phyloP scores from a whole-genome alignment of 225 moss, liverwort and hornwort species.

The Sphagnum contortum region DNA sequence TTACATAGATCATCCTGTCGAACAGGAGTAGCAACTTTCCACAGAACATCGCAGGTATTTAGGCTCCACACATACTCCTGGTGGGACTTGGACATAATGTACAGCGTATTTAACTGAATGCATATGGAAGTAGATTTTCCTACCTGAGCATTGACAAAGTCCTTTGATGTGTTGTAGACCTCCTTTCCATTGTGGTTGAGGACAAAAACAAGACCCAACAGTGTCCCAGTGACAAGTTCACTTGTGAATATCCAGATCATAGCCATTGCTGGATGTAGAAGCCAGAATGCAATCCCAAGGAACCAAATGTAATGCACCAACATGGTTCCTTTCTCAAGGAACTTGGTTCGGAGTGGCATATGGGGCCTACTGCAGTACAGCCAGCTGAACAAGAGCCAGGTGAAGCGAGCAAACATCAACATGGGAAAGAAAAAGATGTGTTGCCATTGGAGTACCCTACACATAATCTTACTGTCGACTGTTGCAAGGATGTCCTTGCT shows the following conservation, averaged over 20 bases:
- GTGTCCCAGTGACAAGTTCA: slow-evolving; percentile 65
- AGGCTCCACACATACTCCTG: too few relatives aligned
- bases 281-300: slow-evolving; percentile 34
- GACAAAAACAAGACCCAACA: slow-evolving; percentile 83
- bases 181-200: slow-evolving; percentile 99
- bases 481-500: slow-evolving; percentile 90
- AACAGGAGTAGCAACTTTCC: too few relatives aligned
- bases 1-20: too few relatives aligned
- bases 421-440: slow-evolving; percentile 80
- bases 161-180: slow-evolving; percentile 80
- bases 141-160: slow-evolving; percentile 83
- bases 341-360: slow-evolving; percentile 33
- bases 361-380: slow-evolving; percentile 26
- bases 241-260: slow-evolving; percentile 56
- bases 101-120: too few relatives aligned
- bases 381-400: slow-evolving; percentile 87
- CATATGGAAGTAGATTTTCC: not conserved
- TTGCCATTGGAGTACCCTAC: slow-evolving; percentile 72
- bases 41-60: too few relatives aligned
- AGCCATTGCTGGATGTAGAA: slow-evolving; percentile 56
- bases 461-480: slow-evolving; percentile 56
- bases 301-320: slow-evolving; percentile 48
- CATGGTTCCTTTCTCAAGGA: slow-evolving; percentile 54
- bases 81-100: too few relatives aligned
- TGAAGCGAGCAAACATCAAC: slow-evolving; percentile 81